Evolutionary conservation across 1,139 yeast genomes (phyloP), one percentile per base, ranked within the genome.

Genomic region (Suhomyces maxii): DNA sequence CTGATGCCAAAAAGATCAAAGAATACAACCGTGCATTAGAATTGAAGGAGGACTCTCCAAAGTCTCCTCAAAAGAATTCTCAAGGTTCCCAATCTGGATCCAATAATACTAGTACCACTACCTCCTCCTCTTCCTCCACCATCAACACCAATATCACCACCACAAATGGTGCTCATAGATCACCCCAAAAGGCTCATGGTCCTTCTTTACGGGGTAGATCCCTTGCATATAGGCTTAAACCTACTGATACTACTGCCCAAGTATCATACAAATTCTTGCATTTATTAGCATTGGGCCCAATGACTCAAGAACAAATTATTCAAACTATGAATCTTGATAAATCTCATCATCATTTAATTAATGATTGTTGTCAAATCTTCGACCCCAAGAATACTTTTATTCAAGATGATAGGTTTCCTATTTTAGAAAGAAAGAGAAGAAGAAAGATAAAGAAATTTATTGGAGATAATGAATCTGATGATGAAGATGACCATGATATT

Each of bases 241-340:
- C 54, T 5, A 31, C 53, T n/a, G 76, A 71, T 47, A 40, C 67
- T 3, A 46, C 51, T 11, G 41, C 54, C 9, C 58, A 51, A n/a
- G 44, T 59, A 7, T 31, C 54, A 10, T 40, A 48, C 40, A 72
- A 71, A 49, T 67, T 73, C 47, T 51, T 72, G 18, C 61, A 65
- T 42, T 61, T 68, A 48, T 41, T 71, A 44, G 73, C 78, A 13
- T 60, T 74, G 40, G 79, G 79, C 8, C 79, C 79, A 8, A 60
- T 64, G 34, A 55, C 71, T 8, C 54, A 50, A 39, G 45, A 53
- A 3, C 46, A 47, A 32, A 48, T 64, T 13, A 40, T 47, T 12
- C 47, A 41, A 36, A 42, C 53, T 25, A 49, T 64, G 23, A 46
- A 51, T 11, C 44, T 49, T 4, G 50, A 49, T 12, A 39, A 44